A percentile compares a stretch with the other conserved stretches of the same genome.
Evolutionary conservation across 306 rosid genomes (phyloP).

Genomic region (Dryas alaskensis): DNA sequence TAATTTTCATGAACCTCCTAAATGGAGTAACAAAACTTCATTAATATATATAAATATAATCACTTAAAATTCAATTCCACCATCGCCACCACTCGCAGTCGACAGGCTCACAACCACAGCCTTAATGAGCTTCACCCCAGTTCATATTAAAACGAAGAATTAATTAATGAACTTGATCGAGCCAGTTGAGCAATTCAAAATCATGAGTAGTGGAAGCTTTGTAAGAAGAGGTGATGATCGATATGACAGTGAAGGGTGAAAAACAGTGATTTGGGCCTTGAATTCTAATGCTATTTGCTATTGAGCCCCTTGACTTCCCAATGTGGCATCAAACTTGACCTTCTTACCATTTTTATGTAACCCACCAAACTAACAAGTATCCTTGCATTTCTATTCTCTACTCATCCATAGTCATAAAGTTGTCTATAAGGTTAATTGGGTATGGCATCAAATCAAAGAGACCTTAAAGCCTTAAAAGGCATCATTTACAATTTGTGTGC

Average conservation of each 20-base stretch:
- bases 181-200: not conserved
- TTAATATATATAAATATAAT: not conserved
- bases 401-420: not conserved
- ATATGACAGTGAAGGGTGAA: too few relatives aligned
- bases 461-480: conserved; percentile 28
- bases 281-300: not conserved
- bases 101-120: conserved; percentile 1
- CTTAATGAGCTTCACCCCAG: not conserved
- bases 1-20: not conserved
- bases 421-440: conserved; percentile 21
- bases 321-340: conserved; percentile 26
- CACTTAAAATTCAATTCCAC: not conserved
- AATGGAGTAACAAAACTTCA: not conserved
- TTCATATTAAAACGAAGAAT: not conserved
- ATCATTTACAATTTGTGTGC: conserved; percentile 45
- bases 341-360: conserved; percentile 16
- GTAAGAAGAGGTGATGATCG: too few relatives aligned
- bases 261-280: not conserved
- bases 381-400: conserved; percentile 21
- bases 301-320: conserved; percentile 16
- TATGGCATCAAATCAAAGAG: conserved; percentile 54
- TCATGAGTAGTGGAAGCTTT: not conserved
- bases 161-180: conserved; percentile 5
- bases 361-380: conserved; percentile 30
- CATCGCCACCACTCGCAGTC: conserved; percentile 6